Evolutionary conservation across 1,284 basidiomycete genomes (phyloP), one percentile per base, ranked within the genome.

Genomic region (Cutaneotrichosporon dermatis): DNA sequence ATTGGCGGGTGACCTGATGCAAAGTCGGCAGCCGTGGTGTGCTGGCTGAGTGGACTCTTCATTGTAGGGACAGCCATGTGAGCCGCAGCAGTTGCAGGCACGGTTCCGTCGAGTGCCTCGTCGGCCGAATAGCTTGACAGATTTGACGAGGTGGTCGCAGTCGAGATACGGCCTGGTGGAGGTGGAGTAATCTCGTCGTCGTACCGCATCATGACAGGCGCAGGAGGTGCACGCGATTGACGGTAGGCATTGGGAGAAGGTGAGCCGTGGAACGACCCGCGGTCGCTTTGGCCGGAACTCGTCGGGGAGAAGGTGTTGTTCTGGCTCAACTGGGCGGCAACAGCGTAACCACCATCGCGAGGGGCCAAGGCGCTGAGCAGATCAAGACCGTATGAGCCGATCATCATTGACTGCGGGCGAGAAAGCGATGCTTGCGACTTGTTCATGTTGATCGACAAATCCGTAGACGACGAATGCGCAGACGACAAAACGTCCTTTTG

Each of bases 311-410:
- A 48, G 33, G 37, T 39, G 36, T 61, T 62, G 51, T 68, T 67
- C 3, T 48, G 41, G 35, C 66, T 70, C 59, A 77, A 67, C 59
- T 66, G 63, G 6, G 77, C 77, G 4, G 77, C 77, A 40, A 78
- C 66, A 0, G 77, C 77, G 64, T 78, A 78, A 8, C 77, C 77
- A 16, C 77, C 77, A 57, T 78, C 77, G 41, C 76, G 65, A 6
- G 76, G 76, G 8, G 71, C 75, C 2, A 77, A 61, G n/a, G 63
- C 67, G 35, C 62, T 66, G 12, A 77, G 51, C 53, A 76, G 70
- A 54, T 77, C 76, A 34, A 72, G 58, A 15, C 73, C 73, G 50
- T 76, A 75, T 12, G 39, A 46, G 33, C 55, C 49, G 5, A 54
- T 25, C 58, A 69, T 72, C 4, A 69, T 48, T 33, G 72, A 73